Evolutionary conservation across 805 yeast genomes (phyloP).

Genomic region (Yarrowia phangngaensis): DNA sequence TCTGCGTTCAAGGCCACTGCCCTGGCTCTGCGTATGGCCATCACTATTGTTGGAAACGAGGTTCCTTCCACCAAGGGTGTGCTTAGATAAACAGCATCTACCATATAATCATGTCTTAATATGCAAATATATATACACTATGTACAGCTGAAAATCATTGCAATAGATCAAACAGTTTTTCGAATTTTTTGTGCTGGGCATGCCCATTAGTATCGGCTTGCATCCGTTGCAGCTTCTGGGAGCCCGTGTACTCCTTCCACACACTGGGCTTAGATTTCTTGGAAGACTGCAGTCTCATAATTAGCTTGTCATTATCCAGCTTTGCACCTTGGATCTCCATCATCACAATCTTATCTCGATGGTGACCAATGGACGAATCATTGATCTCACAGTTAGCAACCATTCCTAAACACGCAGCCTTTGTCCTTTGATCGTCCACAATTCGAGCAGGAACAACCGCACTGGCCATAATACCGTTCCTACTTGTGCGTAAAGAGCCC

Average conservation of each 20-base stretch:
- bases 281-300: constrained; percentile 15
- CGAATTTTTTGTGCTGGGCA: constrained; percentile 3
- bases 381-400: constrained; percentile 25
- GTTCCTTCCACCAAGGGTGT: constrained; percentile 98
- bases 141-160: background rate
- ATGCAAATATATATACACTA: constrained; percentile 19
- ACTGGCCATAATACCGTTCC: constrained; percentile 59
- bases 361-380: constrained; percentile 11
- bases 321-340: constrained; percentile 19
- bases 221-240: constrained; percentile 22
- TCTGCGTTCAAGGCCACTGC: constrained; percentile 96
- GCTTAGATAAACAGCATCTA: constrained; percentile 37
- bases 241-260: constrained; percentile 17
- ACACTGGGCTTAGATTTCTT: background rate
- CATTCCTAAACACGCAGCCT: constrained; percentile 53
- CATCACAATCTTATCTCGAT: constrained; percentile 16
- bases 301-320: constrained; percentile 9
- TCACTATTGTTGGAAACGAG: constrained; percentile 75
- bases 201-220: constrained; percentile 1
- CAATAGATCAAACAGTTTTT: constrained; percentile 14
- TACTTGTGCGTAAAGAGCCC: constrained; percentile 66
- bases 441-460: constrained; percentile 67
- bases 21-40: constrained; percentile 83
- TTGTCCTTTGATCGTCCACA: constrained; percentile 37
- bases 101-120: background rate